These are phyloP conservation scores for Amoeboaphelidium protococcarum DNA, from an alignment of 371 early-diverging fungal species.

Conservation along the genomic window DNA sequence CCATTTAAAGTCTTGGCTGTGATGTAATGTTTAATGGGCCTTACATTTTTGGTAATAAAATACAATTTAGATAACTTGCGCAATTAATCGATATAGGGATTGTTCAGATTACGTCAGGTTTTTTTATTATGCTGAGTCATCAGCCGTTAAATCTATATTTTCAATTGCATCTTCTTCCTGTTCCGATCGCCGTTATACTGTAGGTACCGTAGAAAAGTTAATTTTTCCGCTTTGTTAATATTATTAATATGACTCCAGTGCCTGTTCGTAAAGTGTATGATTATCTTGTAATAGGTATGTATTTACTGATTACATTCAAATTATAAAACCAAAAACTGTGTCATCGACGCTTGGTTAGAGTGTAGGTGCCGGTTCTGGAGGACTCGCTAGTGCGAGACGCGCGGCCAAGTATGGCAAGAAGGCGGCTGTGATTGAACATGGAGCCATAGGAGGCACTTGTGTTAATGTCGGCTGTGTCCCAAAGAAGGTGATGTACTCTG, in stretches of 20 bases:
- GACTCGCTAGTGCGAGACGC: conserved; percentile 70
- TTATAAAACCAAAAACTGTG: neutral
- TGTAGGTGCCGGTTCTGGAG: conserved; percentile 17
- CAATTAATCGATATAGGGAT: too few species aligned
- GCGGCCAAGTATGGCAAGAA: conserved; percentile 72
- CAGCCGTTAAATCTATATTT: too few species aligned
- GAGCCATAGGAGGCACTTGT: conserved; percentile 12
- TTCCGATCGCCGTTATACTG: too few species aligned
- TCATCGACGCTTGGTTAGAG: neutral
- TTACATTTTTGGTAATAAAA: too few species aligned
- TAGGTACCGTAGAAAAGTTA: too few species aligned
- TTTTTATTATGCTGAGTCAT: too few species aligned
- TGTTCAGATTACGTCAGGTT: too few species aligned
- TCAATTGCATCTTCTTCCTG: too few species aligned
- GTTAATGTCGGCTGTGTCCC: conserved; percentile 67
- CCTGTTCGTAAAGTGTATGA: conserved; percentile 39
- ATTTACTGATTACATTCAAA: conserved; percentile 33
- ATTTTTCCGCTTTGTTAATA: too few species aligned
- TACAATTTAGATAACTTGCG: too few species aligned
- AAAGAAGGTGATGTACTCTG: conserved; percentile 93
- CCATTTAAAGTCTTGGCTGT: too few species aligned
- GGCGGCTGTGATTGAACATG: conserved; percentile 68
- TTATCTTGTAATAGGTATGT: conserved; percentile 79
- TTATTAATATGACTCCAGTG: conserved; percentile 17
- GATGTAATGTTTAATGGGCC: too few species aligned